Conservation (phyloP, 345 rosid genomes). For the Iberis pinnata region DNA sequence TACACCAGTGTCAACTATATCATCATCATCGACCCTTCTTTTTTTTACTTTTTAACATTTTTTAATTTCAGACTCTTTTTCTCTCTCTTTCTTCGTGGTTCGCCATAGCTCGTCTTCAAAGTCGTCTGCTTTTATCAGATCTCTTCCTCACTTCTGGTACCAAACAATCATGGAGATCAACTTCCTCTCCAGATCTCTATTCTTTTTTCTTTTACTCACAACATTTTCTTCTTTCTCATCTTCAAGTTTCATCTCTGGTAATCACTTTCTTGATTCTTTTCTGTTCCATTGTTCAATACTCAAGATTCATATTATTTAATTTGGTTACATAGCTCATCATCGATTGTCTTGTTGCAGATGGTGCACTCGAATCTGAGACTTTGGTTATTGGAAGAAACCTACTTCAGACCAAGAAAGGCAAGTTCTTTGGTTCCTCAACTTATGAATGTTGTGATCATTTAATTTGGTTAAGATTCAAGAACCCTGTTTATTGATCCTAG, state of each 20-base stretch:
- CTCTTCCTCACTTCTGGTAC: no score
- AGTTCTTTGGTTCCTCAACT: conserved; percentile 7
- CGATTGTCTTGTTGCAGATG: conserved; percentile 36
- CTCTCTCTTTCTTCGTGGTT: no score
- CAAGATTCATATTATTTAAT: not conserved
- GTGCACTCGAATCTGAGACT: conserved; percentile 39
- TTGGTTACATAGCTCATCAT: not conserved
- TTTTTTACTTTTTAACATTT: no score
- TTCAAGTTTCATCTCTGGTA: not conserved
- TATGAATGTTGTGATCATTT: not conserved
- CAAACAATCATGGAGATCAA: not conserved
- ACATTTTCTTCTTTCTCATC: not conserved
- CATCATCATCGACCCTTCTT: no score
- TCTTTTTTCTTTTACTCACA: not conserved
- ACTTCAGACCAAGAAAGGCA: conserved; percentile 67
- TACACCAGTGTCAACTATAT: no score
- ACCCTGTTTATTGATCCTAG: conserved; percentile 4
- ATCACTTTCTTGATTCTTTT: conserved; percentile 1
- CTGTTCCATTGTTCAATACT: not conserved
- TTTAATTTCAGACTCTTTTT: no score
- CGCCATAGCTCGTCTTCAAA: no score
- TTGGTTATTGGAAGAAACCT: conserved; percentile 47
- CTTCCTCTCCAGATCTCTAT: not conserved
- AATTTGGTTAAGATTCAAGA: not conserved
- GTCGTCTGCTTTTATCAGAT: no score